Evolutionary conservation across 257 asterid genomes (phyloP).

Genomic region (Voacanga thouarsii): DNA sequence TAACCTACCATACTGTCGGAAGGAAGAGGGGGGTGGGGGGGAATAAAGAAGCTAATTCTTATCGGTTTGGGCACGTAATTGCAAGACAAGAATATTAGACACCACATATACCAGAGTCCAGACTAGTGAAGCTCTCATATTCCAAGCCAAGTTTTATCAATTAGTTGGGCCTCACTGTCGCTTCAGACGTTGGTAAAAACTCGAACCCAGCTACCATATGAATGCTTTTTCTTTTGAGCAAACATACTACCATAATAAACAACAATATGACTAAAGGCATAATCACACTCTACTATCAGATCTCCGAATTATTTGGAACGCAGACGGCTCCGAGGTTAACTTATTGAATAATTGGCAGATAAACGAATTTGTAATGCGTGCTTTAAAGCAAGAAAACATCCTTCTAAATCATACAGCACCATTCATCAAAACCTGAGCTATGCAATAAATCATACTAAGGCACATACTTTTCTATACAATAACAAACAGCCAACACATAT

Average conservation of each 20-base stretch:
- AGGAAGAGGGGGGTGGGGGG: background rate
- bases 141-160: background rate
- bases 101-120: background rate
- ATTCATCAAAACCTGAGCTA: background rate
- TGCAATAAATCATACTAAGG: no score
- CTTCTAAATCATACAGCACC: background rate
- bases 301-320: background rate
- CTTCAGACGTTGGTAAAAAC: background rate
- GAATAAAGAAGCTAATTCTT: background rate
- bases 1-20: background rate
- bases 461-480: background rate
- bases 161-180: background rate
- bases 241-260: background rate
- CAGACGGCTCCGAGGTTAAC: background rate
- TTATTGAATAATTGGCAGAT: background rate
- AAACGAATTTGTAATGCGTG: background rate
- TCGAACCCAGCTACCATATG: background rate
- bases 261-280: background rate
- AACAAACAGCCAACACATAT: background rate
- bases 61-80: background rate
- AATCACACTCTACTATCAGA: background rate
- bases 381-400: background rate
- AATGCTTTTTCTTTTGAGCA: background rate
- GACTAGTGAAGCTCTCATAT: background rate
- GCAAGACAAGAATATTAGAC: background rate